A percentile compares a stretch with the other conserved stretches of the same genome.
Evolutionary conservation across 306 rosid species (phyloP).

Genomic region (Cucumis cinereus): DNA sequence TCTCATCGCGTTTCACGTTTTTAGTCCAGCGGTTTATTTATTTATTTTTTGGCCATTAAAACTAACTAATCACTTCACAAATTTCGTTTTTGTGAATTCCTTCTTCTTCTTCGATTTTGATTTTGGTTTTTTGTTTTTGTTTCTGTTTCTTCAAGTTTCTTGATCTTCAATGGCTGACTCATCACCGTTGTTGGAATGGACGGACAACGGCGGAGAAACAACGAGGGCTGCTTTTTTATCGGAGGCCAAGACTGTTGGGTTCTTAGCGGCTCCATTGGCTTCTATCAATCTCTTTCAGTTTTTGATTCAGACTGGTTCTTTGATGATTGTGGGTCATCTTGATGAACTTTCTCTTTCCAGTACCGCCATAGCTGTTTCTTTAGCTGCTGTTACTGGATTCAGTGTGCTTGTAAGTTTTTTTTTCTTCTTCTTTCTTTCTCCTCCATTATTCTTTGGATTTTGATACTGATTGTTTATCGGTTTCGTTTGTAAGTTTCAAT

Average conservation of each 20-base stretch:
- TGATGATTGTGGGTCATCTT: slow-evolving; percentile 50
- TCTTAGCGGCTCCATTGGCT: slow-evolving; percentile 40
- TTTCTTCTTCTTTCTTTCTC: no score
- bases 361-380: slow-evolving; percentile 37
- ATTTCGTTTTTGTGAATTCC: no score
- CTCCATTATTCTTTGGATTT: no score
- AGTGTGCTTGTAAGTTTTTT: slow-evolving; percentile 30
- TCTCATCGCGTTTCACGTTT: neutral
- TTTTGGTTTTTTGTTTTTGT: neutral
- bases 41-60: neutral
- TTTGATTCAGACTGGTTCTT: slow-evolving; percentile 30
- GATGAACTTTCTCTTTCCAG: slow-evolving; percentile 41
- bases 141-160: neutral
- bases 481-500: neutral
- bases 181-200: neutral
- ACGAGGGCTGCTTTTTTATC: slow-evolving; percentile 11
- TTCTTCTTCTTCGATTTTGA: neutral
- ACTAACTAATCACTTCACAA: neutral
- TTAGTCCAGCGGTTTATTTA: no score
- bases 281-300: slow-evolving; percentile 32
- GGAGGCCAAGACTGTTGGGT: slow-evolving; percentile 30
- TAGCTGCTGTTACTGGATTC: slow-evolving; percentile 36
- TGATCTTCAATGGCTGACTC: neutral
- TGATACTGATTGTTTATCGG: neutral
- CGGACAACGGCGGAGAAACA: neutral